Conservation (phyloP, 1,139 yeast species). For the Geotrichum bryndzae region DNA sequence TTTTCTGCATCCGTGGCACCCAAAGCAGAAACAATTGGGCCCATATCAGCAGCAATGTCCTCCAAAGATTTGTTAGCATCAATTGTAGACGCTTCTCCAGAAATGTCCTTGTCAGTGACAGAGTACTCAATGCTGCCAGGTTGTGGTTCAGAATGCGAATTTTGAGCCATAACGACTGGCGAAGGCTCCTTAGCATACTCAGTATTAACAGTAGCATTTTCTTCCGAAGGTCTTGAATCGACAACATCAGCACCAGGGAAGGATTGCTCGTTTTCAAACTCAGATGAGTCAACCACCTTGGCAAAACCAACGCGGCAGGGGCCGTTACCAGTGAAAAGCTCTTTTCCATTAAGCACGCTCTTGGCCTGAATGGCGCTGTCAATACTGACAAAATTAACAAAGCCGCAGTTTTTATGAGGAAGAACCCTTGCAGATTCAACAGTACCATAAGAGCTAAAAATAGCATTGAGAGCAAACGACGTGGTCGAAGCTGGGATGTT, state of each 20-base stretch:
- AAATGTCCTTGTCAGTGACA: constrained; percentile 20
- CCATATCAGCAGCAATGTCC: constrained; percentile 30
- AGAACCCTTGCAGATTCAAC: constrained; percentile 55
- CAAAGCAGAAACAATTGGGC: constrained; percentile 28
- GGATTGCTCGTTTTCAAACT: constrained; percentile 8
- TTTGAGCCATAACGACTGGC: not conserved
- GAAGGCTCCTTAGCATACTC: not conserved
- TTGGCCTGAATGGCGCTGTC: constrained; percentile 77
- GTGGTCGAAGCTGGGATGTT: constrained; percentile 58
- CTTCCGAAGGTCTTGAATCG: not conserved
- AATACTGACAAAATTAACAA: constrained; percentile 64
- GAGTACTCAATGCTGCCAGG: constrained; percentile 17
- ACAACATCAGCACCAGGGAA: not conserved
- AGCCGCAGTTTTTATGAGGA: constrained; percentile 50
- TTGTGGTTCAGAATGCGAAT: not conserved
- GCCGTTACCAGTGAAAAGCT: constrained; percentile 63
- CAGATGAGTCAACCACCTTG: constrained; percentile 25
- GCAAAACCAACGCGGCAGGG: constrained; percentile 40
- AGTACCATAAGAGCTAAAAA: constrained; percentile 50
- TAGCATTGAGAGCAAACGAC: constrained; percentile 41
- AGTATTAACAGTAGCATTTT: not conserved
- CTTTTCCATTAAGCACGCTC: constrained; percentile 72
- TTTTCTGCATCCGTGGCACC: constrained; percentile 31
- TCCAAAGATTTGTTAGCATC: constrained; percentile 27
- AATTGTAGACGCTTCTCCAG: constrained; percentile 19